Base-by-base conservation (phyloP, 2,329 filamentous ascomycete genomes). In the Alternaria postmessia region DNA sequence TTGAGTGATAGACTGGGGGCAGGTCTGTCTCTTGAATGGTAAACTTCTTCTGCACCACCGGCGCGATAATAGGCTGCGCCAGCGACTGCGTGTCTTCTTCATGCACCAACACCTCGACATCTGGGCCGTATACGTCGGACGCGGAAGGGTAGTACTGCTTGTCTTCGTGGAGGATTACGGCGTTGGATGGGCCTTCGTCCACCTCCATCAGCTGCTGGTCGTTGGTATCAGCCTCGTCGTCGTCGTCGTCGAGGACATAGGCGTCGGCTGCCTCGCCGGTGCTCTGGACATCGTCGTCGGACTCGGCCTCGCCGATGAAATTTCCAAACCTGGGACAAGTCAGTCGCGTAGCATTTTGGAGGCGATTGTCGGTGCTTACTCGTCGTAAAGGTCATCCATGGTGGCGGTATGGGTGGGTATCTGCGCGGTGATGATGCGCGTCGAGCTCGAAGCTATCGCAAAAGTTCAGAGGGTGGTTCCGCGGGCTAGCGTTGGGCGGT, bases 101-200 rank as follows among this genome's bases (percentile, higher is more conserved):
- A 75, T 98, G 92, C 38, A 99, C 94, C 79, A 97, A 82, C 1
- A 94, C 95, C 81, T 99, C 95, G 71, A 99, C 95, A 80, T 95
- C 94, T 70, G 89, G 86, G 53, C 95, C 95, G 77, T 98, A 99
- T 42, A 97, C 89, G 79, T 99, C 95, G 75, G 94, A 90, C 57
- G 95, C 95, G n/a, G 94, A 97, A 30, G 95, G 95, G 77, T 99
- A 99, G 80, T 99, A 99, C 78, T 98, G 95, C 80, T 99, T 99
- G 82, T 99, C 95, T 84, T 99, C 95, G 81, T 99, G 95, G 46
- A 99, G 87, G 59, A 99, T 87, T n/a, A 99, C 93, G 52, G 95
- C 94, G 79, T 98, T 99, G 5, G 94, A 97, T 4, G 94, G 92
- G 14, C 91, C 93, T 49, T 94, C 90, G 76, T 98, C 94, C 43